phyloP scores from a whole-genome alignment of 805 yeast genomes.

The Grigorovia transvaalensis region DNA sequence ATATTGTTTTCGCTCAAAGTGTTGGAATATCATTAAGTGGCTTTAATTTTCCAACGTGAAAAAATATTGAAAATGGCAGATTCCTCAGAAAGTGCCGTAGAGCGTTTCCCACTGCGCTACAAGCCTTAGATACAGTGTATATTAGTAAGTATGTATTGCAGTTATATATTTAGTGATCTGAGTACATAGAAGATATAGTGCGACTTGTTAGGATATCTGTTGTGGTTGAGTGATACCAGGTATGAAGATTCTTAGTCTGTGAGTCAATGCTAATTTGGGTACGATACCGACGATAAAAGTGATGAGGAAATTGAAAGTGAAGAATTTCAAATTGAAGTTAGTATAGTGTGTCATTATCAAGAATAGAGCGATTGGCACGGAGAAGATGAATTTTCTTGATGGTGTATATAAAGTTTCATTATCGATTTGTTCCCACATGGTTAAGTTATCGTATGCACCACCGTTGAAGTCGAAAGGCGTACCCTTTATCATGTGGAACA shows the following conservation, averaged over 20 bases:
- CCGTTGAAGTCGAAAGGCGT: conserved; percentile 95
- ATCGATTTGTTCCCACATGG: conserved; percentile 97
- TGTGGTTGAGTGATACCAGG: conserved; percentile 37
- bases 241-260: conserved; percentile 59
- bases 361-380: conserved; percentile 86
- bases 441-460: conserved; percentile 90
- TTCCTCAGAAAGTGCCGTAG: no score
- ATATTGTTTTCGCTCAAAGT: background rate
- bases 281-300: conserved; percentile 80
- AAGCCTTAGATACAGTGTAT: no score
- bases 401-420: conserved; percentile 97
- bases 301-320: conserved; percentile 58
- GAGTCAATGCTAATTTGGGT: conserved; percentile 81
- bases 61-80: no score
- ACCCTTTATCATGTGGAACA: conserved; percentile 95
- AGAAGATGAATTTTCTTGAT: conserved; percentile 80
- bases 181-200: background rate
- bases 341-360: conserved; percentile 84
- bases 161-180: background rate
- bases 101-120: no score
- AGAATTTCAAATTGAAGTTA: conserved; percentile 68
- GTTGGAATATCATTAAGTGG: background rate
- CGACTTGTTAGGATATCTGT: conserved; percentile 20
- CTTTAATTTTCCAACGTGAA: background rate
- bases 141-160: background rate